These are phyloP conservation scores for Blepharisma stoltei DNA, from an alignment of 73 alveolate genomes.

Conservation along the genomic window DNA sequence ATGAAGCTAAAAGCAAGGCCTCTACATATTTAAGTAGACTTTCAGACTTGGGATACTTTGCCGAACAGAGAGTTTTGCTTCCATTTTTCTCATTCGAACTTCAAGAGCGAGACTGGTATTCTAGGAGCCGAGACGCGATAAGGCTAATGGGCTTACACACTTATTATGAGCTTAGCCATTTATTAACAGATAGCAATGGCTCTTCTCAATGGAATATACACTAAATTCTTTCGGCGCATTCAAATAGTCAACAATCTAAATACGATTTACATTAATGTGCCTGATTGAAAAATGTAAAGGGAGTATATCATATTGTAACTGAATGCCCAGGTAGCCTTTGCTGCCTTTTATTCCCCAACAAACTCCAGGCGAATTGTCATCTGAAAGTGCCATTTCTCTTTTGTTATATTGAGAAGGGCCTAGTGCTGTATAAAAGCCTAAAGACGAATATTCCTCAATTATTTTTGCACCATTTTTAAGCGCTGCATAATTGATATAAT, in stretches of 20 bases:
- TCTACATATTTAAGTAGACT: too few relatives aligned
- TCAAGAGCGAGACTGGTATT: too few relatives aligned
- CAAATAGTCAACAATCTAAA: not conserved
- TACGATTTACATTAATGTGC: not conserved
- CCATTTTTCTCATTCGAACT: too few relatives aligned
- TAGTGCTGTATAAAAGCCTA: not conserved
- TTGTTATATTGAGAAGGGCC: not conserved
- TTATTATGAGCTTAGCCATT: too few relatives aligned
- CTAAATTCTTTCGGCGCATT: conserved; percentile 14
- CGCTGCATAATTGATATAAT: conserved; percentile 9
- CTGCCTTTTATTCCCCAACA: conserved; percentile 20
- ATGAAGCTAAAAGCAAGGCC: too few relatives aligned
- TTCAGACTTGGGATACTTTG: too few relatives aligned
- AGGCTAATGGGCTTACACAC: too few relatives aligned
- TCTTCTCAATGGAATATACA: not conserved
- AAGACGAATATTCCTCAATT: not conserved
- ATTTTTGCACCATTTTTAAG: not conserved
- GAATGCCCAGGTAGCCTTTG: not conserved
- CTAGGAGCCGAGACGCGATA: too few relatives aligned
- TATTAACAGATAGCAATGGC: too few relatives aligned
- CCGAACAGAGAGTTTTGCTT: too few relatives aligned
- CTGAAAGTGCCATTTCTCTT: not conserved
- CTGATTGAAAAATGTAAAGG: not conserved
- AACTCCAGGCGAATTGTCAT: not conserved
- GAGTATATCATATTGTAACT: not conserved